These are phyloP conservation scores for Myxozyma kluyveri DNA, from an alignment of 805 yeast genomes.

Conservation along the genomic window DNA sequence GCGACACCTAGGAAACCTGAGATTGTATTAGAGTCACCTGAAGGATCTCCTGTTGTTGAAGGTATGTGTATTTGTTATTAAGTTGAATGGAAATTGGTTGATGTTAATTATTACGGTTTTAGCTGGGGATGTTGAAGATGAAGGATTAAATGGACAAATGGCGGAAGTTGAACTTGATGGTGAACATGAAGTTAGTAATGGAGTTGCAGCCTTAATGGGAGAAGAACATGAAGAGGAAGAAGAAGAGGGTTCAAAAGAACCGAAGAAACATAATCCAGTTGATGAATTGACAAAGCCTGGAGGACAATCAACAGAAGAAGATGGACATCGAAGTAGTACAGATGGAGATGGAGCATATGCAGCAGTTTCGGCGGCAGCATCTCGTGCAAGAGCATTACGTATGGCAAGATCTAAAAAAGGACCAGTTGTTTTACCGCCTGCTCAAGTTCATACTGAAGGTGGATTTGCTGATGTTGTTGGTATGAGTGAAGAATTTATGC, in stretches of 20 bases:
- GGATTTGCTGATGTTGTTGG: not conserved
- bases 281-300: not conserved
- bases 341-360: constrained; percentile 10
- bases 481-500: not conserved
- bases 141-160: not conserved
- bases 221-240: constrained; percentile 1
- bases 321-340: not conserved
- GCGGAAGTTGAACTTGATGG: not conserved
- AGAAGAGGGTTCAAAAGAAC: not conserved
- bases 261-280: not conserved
- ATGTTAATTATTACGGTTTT: no score
- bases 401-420: constrained; percentile 26
- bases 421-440: constrained; percentile 9
- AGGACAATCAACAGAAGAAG: not conserved
- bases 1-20: constrained; percentile 17
- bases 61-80: no score
- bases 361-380: constrained; percentile 24
- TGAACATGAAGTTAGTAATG: no score
- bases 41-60: no score
- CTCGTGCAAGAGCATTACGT: constrained; percentile 27
- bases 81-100: no score
- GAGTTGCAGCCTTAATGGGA: no score
- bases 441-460: not conserved
- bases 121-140: not conserved
- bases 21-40: no score